Base-by-base conservation (phyloP, 1,284 basidiomycete genomes). In the Irpex sp. region DNA sequence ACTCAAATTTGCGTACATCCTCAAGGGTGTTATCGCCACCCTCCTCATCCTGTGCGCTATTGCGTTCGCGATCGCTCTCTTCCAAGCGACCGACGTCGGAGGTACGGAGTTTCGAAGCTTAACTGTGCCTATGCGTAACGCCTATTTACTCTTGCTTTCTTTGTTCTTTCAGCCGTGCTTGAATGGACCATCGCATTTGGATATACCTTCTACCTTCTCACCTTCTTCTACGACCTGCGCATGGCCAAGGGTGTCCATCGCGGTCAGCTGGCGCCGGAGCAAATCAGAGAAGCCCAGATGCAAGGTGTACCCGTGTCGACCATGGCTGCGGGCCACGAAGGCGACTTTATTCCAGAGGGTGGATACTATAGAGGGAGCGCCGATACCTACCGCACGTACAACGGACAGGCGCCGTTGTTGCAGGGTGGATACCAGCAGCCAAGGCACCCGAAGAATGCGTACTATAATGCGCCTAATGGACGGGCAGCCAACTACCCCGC, bases 161-260 rank as follows among this genome's bases (percentile, higher is more conserved):
- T 31, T 38, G n/a, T 21, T 11, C 44, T 51, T 34, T 6, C 59
- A 86, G 87, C 81, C 13, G 74, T 91, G 59, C 70, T 92, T 2
- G 91, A 92, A 72, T 92, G 90, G 90, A 73, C 74, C 1, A 90
- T 92, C 63, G 81, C 83, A 1, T 87, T 92, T 65, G 85, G 87
- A 7, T 92, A 86, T 71, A 87, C 87, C 3, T 81, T 89, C 65
- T 91, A 89, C 72, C 74, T 91, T 48, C 75, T 89, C 61, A 87
- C 87, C 0, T 91, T 89, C 74, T 84, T 73, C 64, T 87, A 81
- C 70, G 89, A 92, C 71, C 77, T 91, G n/a, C 77, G 82, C 58
- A 78, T 82, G 72, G 79, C 83, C 3, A 83, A 82, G 67, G 81
- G 79, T 61, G 72, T 81, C 3, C 74, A 74, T 54, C 79, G 75